Evolutionary conservation across 2,329 filamentous ascomycete species (phyloP), one percentile per base, ranked within the genome.

Genomic region (Curvularia sp.): DNA sequence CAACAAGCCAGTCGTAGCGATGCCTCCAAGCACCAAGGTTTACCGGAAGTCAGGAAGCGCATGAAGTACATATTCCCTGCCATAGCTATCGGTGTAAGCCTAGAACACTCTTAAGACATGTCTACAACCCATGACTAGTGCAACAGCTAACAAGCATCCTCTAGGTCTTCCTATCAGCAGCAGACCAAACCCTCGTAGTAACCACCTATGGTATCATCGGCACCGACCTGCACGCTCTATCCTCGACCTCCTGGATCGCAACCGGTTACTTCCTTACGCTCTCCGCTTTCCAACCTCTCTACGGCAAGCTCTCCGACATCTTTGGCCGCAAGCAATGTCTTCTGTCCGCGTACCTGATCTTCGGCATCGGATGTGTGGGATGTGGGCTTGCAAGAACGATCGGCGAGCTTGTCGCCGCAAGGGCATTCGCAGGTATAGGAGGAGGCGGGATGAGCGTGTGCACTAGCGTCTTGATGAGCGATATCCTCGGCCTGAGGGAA

Each of bases 141-240:
- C 22, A 6, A 28, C 10, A 20, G 15, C 43, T 57, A 28, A 53
- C 42, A n/a, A 54, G 4, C 38, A 24, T 44, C 3, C n/a, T 41
- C 4, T 69, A 90, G 88, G 80, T 93, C 41, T 91, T 91, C 71
- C 81, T 94, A 7, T 84, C 88, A 20, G 89, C 90, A 15, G 74
- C 74, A n/a, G 91, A 94, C 71, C 89, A 93, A 74, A 91, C 91
- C 0, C 86, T 93, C 53, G 88, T 91, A 30, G 86, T 93, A 49
- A 87, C 87, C n/a, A 88, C 85, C n/a, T 93, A 93, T 74, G 89
- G 89, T 49, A 86, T 84, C 62, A 93, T 94, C 67, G 90, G 90
- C 10, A 91, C 85, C 56, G 91, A 93, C 62, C 79, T 94, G 28
- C 82, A 90, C 51, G 89, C 90, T 1, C 81, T 94, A 52, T 91